Conservation (phyloP, 2,329 filamentous ascomycete species). For the Ophiostoma novo-ulmi region DNA sequence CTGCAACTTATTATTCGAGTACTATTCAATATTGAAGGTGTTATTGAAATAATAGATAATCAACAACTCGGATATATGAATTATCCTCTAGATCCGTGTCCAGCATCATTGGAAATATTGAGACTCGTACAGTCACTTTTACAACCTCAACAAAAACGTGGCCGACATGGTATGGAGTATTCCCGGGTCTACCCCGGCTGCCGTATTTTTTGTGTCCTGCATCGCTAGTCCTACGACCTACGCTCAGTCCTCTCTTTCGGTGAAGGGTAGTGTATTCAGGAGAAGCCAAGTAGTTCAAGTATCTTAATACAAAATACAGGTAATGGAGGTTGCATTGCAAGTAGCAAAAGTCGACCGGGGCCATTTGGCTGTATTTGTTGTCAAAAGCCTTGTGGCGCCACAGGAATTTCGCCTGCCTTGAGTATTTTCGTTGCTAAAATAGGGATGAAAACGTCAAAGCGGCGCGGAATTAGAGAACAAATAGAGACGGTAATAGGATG, state of each 20-base stretch:
- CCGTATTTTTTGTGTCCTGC: not conserved
- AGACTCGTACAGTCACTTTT: not conserved
- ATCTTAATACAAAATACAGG: no score
- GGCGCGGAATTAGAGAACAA: not conserved
- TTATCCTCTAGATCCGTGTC: no score
- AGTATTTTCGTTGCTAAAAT: not conserved
- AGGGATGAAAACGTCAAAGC: not conserved
- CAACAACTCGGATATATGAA: not conserved
- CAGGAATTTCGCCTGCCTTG: not conserved
- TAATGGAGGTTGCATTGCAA: no score
- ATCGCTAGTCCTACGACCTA: not conserved
- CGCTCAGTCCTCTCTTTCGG: not conserved
- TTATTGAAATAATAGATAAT: no score
- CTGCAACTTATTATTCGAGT: no score
- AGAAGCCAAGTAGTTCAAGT: not conserved
- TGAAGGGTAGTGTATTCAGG: not conserved
- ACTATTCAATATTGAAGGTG: no score
- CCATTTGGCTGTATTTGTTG: not conserved
- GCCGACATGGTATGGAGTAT: not conserved
- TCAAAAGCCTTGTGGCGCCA: not conserved
- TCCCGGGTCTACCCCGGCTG: not conserved
- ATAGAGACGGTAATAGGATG: not conserved
- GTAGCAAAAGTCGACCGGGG: not conserved
- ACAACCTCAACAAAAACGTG: not conserved
- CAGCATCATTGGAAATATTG: not conserved